phyloP scores from a whole-genome alignment of 1,284 basidiomycete genomes.

The Veloporphyrellus conicus region DNA sequence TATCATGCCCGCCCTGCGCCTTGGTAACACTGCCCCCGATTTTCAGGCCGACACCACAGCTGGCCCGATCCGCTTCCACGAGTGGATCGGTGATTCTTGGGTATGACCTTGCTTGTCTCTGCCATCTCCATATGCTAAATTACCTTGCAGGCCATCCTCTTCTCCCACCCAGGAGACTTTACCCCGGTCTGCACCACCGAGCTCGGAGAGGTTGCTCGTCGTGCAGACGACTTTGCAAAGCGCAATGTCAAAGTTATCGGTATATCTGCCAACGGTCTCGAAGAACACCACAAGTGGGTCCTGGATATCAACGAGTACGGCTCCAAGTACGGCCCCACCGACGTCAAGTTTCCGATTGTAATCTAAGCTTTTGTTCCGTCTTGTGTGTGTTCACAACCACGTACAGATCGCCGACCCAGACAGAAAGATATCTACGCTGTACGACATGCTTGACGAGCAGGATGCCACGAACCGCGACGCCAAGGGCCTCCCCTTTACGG shows the following conservation, averaged over 20 bases:
- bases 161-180: constrained; percentile 90
- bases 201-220: constrained; percentile 90
- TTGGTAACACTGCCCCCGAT: constrained; percentile 76
- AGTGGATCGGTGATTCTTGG: constrained; percentile 89
- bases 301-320: constrained; percentile 87
- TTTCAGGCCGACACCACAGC: constrained; percentile 80
- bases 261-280: constrained; percentile 88
- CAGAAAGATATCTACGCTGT: constrained; percentile 79
- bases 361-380: constrained; percentile 23
- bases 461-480: constrained; percentile 92
- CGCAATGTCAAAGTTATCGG: constrained; percentile 93
- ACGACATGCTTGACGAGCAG: constrained; percentile 95
- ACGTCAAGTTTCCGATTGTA: constrained; percentile 89
- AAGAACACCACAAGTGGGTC: constrained; percentile 87
- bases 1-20: constrained; percentile 52
- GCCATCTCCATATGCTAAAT: constrained; percentile 1
- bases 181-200: constrained; percentile 93
- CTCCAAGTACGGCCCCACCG: constrained; percentile 58
- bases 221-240: constrained; percentile 77
- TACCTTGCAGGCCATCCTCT: constrained; percentile 63
- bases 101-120: constrained; percentile 38
- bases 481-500: constrained; percentile 85
- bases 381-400: constrained; percentile 4
- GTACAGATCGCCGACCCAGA: constrained; percentile 84
- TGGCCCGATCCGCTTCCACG: constrained; percentile 82